phyloP scores from a whole-genome alignment of 2,329 filamentous ascomycete species.

The Ophiostoma piceae region DNA sequence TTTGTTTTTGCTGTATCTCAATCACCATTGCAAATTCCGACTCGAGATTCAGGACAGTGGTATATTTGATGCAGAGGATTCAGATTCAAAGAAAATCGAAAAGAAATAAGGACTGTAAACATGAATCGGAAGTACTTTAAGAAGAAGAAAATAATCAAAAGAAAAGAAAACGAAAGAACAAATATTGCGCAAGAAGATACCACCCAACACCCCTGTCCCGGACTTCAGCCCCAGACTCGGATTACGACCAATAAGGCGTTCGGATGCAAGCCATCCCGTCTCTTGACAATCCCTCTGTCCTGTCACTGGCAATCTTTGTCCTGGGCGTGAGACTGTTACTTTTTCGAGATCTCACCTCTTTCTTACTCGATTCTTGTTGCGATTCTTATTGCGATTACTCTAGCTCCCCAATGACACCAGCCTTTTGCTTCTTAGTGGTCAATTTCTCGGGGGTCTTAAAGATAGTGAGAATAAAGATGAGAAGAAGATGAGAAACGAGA shows the following conservation, averaged over 20 bases:
- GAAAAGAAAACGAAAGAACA: not conserved
- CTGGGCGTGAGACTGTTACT: not conserved
- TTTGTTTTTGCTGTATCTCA: no score
- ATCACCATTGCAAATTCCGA: no score
- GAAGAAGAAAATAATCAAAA: not conserved
- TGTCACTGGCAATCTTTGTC: not conserved
- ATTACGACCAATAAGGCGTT: not conserved
- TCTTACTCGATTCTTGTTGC: not conserved
- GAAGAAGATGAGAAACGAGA: no score
- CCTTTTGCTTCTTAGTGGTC: not conserved
- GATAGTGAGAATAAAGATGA: not conserved
- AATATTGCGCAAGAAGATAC: not conserved
- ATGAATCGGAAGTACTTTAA: not conserved
- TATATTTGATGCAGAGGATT: no score
- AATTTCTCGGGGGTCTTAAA: not conserved
- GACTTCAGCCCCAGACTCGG: conserved; percentile 7
- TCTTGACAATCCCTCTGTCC: not conserved
- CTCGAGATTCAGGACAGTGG: no score
- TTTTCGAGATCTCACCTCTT: not conserved
- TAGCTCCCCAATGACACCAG: not conserved
- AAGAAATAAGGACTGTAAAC: no score
- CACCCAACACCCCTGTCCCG: not conserved
- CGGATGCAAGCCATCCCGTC: not conserved
- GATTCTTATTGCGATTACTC: not conserved
- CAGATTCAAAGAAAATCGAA: no score